Conservation (phyloP, 352 stramenopile species). For the Pseudoperonospora humuli region DNA sequence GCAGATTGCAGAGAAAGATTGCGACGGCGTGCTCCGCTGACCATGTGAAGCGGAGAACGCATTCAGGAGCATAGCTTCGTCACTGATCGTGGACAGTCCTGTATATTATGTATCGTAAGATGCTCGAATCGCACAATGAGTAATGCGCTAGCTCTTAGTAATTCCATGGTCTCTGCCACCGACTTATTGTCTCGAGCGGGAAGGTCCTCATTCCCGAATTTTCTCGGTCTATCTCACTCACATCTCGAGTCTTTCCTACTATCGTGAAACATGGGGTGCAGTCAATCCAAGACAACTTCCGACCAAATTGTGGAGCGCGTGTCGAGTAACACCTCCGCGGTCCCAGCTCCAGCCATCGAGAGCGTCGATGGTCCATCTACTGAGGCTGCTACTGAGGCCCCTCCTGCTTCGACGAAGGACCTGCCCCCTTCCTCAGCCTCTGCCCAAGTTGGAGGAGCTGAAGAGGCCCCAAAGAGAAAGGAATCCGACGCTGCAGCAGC, state of each 20-base stretch:
- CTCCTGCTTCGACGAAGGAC: conserved; percentile 5
- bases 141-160: too few species aligned
- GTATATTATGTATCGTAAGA: too few species aligned
- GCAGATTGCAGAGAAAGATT: too few species aligned
- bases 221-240: conserved; percentile 10
- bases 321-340: conserved; percentile 5
- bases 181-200: conserved; percentile 4
- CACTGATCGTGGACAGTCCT: too few species aligned
- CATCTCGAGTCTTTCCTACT: conserved; percentile 7
- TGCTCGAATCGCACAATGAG: too few species aligned
- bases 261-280: conserved; percentile 62
- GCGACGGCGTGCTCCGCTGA: too few species aligned
- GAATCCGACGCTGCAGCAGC: conserved; percentile 7
- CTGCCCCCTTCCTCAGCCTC: conserved; percentile 8
- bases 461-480: conserved; percentile 7
- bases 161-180: conserved; percentile 16
- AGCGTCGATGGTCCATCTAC: conserved; percentile 2
- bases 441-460: conserved; percentile 3
- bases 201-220: conserved; percentile 23
- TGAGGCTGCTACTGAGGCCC: conserved; percentile 3
- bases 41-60: too few species aligned
- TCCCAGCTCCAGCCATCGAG: conserved; percentile 8
- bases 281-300: conserved; percentile 44
- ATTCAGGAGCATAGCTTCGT: too few species aligned
- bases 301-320: conserved; percentile 36